phyloP scores from a whole-genome alignment of 208 protist genomes.

The Naegleria lovaniensis region DNA sequence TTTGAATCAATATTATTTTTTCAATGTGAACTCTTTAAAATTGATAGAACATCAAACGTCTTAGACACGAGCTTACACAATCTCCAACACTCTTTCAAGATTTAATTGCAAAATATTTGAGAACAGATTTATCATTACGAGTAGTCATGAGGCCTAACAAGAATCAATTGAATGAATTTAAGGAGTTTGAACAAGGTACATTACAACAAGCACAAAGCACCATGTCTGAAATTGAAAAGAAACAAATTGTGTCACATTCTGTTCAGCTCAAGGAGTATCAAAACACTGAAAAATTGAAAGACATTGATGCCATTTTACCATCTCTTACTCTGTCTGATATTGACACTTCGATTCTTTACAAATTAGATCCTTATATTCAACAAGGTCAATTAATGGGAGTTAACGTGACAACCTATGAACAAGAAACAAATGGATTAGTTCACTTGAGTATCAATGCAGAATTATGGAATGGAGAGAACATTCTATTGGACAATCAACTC shows the following conservation, averaged over 20 bases:
- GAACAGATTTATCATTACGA: background rate
- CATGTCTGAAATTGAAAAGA: background rate
- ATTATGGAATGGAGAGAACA: background rate
- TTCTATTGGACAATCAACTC: background rate
- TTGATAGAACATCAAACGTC: background rate
- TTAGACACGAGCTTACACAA: background rate
- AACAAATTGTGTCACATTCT: background rate
- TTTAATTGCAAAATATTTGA: background rate
- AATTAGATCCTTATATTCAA: background rate
- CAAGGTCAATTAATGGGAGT: background rate
- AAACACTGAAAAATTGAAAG: background rate
- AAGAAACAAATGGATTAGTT: background rate
- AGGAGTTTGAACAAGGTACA: background rate
- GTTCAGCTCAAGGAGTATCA: background rate
- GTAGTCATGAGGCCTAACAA: background rate
- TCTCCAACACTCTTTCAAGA: background rate
- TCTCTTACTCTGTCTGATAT: background rate
- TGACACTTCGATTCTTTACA: background rate
- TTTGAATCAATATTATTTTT: background rate
- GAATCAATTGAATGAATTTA: background rate
- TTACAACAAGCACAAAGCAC: background rate
- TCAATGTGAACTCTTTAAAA: too few species aligned
- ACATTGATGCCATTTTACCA: background rate
- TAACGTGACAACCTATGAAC: background rate
- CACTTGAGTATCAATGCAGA: background rate